These are phyloP conservation scores for Trichosanthes cucumerina DNA, from an alignment of 306 rosid species.

Conservation along the genomic window DNA sequence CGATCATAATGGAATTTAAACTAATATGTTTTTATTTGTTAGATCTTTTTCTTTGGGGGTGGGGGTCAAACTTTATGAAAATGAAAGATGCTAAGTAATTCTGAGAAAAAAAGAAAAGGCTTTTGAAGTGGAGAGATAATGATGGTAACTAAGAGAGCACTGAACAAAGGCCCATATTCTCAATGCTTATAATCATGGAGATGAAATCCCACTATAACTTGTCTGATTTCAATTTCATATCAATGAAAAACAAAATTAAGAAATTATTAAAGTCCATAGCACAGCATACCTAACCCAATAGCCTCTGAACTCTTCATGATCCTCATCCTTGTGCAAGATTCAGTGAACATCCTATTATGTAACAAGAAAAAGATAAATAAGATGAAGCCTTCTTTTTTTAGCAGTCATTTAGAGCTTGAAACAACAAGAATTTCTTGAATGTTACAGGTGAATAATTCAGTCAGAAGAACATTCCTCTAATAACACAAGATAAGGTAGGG, in stretches of 20 bases:
- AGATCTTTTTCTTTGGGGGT: neutral
- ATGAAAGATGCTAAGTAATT: slow-evolving; percentile 12
- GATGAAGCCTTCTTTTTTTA: neutral
- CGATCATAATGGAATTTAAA: slow-evolving; percentile 9
- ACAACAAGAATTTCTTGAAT: slow-evolving; percentile 4
- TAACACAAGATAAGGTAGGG: neutral
- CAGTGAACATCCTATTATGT: slow-evolving; percentile 65
- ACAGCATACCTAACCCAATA: slow-evolving; percentile 64
- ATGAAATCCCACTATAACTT: slow-evolving; percentile 14
- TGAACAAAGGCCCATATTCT: slow-evolving; percentile 9
- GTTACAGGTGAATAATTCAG: neutral
- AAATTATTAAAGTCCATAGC: neutral
- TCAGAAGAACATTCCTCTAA: neutral
- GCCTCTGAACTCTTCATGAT: slow-evolving; percentile 97
- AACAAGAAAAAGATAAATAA: slow-evolving; percentile 13
- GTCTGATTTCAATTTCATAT: slow-evolving; percentile 6
- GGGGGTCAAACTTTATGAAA: slow-evolving; percentile 8
- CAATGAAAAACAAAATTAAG: neutral
- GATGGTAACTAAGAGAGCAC: slow-evolving; percentile 18
- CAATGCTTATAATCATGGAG: slow-evolving; percentile 6
- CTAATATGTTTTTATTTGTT: neutral
- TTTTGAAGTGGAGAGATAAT: slow-evolving; percentile 15
- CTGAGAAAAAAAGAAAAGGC: neutral
- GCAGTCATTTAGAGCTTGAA: neutral
- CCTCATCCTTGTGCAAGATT: slow-evolving; percentile 80